phyloP scores from a whole-genome alignment of 768 basidiomycete species.

The Cystofilobasidium bisporidii region DNA sequence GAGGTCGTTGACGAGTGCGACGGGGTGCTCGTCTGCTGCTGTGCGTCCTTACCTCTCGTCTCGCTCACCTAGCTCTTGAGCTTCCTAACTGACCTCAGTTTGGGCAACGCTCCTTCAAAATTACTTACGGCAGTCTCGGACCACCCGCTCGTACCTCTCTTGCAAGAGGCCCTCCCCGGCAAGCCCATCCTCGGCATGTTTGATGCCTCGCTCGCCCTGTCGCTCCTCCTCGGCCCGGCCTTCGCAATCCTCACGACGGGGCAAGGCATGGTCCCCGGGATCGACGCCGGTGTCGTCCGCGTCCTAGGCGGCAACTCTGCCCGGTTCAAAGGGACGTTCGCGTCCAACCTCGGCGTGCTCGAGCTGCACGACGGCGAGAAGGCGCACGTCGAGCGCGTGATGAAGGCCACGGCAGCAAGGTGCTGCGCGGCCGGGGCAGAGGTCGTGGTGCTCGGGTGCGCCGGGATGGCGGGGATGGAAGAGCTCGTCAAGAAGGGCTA shows the following conservation, averaged over 20 bases:
- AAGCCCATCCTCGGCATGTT: constrained; percentile 40
- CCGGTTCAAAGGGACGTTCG: constrained; percentile 38
- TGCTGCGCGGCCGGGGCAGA: constrained; percentile 30
- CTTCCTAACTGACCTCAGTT: too few species aligned
- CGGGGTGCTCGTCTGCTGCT: not conserved
- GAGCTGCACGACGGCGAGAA: constrained; percentile 37
- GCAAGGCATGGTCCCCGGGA: constrained; percentile 38
- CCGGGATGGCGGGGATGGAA: constrained; percentile 38
- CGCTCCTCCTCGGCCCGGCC: constrained; percentile 30
- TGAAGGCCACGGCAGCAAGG: constrained; percentile 34
- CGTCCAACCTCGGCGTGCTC: constrained; percentile 39
- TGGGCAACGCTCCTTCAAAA: not conserved
- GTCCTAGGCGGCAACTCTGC: constrained; percentile 30
- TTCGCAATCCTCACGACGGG: constrained; percentile 44
- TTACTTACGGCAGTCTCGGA: constrained; percentile 30
- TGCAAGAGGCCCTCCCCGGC: constrained; percentile 27
- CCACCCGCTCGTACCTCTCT: constrained; percentile 39
- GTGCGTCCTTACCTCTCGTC: not conserved
- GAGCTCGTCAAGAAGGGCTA: constrained; percentile 29
- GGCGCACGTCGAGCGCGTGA: constrained; percentile 34
- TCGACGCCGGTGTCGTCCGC: constrained; percentile 32
- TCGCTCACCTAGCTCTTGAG: not conserved
- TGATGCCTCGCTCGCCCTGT: constrained; percentile 37
- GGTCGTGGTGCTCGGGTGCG: constrained; percentile 36
- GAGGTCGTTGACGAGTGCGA: not conserved